Evolutionary conservation across 345 rosid species (phyloP).

Genomic region (Eucalyptus curtisii): DNA sequence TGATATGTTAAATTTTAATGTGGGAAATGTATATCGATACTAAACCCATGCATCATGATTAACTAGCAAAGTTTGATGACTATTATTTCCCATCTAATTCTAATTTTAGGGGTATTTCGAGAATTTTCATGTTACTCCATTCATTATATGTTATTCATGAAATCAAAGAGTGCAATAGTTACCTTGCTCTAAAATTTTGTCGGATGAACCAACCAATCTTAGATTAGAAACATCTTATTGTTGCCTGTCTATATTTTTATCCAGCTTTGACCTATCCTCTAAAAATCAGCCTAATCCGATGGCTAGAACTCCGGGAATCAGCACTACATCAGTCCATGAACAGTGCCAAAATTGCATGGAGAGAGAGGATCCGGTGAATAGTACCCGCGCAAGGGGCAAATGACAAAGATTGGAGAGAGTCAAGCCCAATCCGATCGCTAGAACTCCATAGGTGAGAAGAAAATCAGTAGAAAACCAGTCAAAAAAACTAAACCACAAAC

Average conservation of each 20-base stretch:
- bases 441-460: no score
- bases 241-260: not conserved
- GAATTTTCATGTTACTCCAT: not conserved
- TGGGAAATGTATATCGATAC: not conserved
- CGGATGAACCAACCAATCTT: not conserved
- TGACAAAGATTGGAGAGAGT: no score
- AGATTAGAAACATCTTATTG: not conserved
- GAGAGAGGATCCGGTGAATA: no score
- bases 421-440: no score
- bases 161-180: not conserved
- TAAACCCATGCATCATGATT: not conserved
- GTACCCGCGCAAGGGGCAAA: no score
- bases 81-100: not conserved
- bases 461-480: no score
- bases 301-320: no score
- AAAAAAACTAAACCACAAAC: no score
- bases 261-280: not conserved
- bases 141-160: not conserved
- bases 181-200: not conserved
- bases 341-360: no score
- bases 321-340: no score
- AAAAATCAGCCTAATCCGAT: no score
- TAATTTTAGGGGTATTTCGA: not conserved
- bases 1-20: not conserved
- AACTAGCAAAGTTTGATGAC: not conserved